Base-by-base conservation (phyloP, 805 yeast genomes). In the Lipomyces lipofer region DNA sequence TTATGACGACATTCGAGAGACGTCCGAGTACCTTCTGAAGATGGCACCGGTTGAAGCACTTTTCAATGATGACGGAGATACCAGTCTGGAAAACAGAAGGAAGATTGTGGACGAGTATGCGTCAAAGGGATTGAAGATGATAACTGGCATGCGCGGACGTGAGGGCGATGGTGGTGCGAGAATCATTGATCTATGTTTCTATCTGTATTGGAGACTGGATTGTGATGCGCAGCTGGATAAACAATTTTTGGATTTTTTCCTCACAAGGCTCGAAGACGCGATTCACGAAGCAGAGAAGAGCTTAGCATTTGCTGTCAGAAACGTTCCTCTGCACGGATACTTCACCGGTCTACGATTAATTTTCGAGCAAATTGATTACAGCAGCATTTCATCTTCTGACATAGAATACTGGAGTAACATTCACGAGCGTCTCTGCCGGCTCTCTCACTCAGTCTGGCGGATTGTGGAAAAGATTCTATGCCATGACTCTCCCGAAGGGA, bases 151-250 rank as follows among this genome's bases (percentile, higher is more conserved):
- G 70, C 67, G 71, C 68, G 82, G 85, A 35, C 81, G 90, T 50
- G 81, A 77, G 54, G 84, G 87, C 43, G 97, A 90, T 55, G 84
- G 88, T 22, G 96, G 91, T 7, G 90, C 96, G 0, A 78, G 83
- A 36, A 72, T 84, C 13, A 71, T 86, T 27, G 81, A 79, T 63
- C 77, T 83, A 64, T 56, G 84, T 17, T 75, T 75, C 45, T 59
- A 62, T 53, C 64, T 75, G 52, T 69, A 73, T 47, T 66, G 69
- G 58, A 68, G 67, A 48, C 35, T 30, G 3, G 48, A 36, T 1
- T 58, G 63, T 65, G 2, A 12, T 54, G 1, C 47, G 29, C 2
- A 60, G 60, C 28, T 24, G 27, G 64, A 71, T 43, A 28, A 47
- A 1, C 52, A 42, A 22, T 75, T 71, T 42, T 63, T 78, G 22